A percentile compares a stretch with the other conserved stretches of the same genome.
phyloP scores from a whole-genome alignment of 148 eudicot species.

The Drosera capensis region DNA sequence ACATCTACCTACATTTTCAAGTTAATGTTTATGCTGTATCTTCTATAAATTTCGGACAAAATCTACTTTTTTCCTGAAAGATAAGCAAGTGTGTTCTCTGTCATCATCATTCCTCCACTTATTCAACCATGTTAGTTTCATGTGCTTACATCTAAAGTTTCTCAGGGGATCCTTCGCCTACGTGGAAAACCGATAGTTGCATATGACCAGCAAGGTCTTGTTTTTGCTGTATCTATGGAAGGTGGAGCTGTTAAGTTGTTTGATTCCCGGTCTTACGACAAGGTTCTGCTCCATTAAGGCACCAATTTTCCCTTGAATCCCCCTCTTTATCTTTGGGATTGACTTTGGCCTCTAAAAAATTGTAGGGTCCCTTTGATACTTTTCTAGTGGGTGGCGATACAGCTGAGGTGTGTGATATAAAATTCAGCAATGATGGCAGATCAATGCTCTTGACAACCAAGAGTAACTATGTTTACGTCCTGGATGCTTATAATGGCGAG shows the following conservation, averaged over 20 bases:
- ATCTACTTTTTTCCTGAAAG: no score
- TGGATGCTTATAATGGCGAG: conserved; percentile 92
- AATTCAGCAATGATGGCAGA: conserved; percentile 97
- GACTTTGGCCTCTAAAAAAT: background rate
- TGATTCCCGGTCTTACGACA: conserved; percentile 91
- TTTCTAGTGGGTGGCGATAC: conserved; percentile 97
- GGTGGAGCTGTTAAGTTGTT: conserved; percentile 95
- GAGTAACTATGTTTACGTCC: conserved; percentile 64
- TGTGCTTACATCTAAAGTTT: conserved; percentile 16
- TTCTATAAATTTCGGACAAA: no score
- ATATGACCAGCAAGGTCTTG: conserved; percentile 99
- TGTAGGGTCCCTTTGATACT: conserved; percentile 96
- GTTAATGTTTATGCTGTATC: no score
- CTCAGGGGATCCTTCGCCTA: conserved; percentile 74
- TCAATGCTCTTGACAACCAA: conserved; percentile 94
- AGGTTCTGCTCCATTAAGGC: conserved; percentile 26
- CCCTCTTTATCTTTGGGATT: conserved; percentile 3
- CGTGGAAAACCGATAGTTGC: conserved; percentile 97
- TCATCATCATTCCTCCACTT: no score
- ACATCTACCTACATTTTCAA: no score
- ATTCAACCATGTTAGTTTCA: background rate
- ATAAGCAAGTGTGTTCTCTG: no score
- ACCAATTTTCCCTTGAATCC: background rate
- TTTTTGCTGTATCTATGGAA: conserved; percentile 99
- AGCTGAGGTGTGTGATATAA: conserved; percentile 94